phyloP scores from a whole-genome alignment of 805 yeast genomes.

The Saccharomyces paradoxus region DNA sequence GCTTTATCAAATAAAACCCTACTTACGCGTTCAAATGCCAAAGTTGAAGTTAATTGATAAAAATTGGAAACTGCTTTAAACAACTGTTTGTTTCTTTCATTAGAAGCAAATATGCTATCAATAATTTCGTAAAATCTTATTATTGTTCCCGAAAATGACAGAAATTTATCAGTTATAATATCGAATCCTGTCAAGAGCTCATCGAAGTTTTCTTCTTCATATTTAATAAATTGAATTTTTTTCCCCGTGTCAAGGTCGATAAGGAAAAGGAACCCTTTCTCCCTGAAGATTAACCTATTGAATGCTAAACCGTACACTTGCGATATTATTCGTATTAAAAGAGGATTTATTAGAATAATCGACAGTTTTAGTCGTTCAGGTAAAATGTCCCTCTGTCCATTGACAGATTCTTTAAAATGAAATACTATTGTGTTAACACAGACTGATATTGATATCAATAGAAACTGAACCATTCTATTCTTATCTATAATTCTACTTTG shows the following conservation, averaged over 20 bases:
- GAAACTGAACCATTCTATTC: constrained; percentile 16
- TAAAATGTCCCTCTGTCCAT: background rate
- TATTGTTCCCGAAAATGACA: constrained; percentile 11
- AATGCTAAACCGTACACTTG: constrained; percentile 20
- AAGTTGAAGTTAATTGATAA: constrained; percentile 12
- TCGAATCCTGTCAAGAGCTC: constrained; percentile 6
- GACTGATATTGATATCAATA: constrained; percentile 12
- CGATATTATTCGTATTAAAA: constrained; percentile 17
- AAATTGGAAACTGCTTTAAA: constrained; percentile 12
- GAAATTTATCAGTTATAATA: constrained; percentile 5
- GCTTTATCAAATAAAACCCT: constrained; percentile 18
- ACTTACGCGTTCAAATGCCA: constrained; percentile 20
- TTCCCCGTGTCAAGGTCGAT: constrained; percentile 2
- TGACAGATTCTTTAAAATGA: background rate
- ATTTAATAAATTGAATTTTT: background rate
- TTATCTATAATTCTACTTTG: constrained; percentile 4
- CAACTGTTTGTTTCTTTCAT: background rate
- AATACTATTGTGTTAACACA: constrained; percentile 13
- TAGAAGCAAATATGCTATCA: constrained; percentile 13
- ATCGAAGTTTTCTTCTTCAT: constrained; percentile 3
- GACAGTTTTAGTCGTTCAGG: constrained; percentile 9
- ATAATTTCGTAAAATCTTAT: constrained; percentile 11
- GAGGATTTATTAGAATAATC: constrained; percentile 13
- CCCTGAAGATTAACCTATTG: constrained; percentile 14
- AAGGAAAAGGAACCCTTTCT: constrained; percentile 11